These are phyloP conservation scores for Colletotrichum spaethianum DNA, from an alignment of 2,329 filamentous ascomycete genomes.

Conservation along the genomic window DNA sequence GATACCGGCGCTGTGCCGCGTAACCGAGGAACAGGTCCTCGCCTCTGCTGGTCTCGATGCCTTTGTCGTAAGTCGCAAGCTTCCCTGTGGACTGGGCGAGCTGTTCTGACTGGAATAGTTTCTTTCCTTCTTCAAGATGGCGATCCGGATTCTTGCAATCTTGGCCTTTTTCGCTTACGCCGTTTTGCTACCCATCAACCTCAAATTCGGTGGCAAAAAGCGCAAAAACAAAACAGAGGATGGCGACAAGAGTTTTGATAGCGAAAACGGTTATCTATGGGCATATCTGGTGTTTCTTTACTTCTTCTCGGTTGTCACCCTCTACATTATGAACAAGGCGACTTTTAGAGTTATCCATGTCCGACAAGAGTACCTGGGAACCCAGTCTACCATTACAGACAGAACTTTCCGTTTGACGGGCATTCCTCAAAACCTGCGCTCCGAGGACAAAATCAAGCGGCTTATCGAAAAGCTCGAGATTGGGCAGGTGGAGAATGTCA, in stretches of 20 bases:
- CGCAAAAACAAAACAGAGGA: conserved; percentile 42
- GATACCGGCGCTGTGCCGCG: conserved; percentile 87
- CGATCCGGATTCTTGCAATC: conserved; percentile 83
- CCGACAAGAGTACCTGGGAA: conserved; percentile 91
- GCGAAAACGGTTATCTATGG: conserved; percentile 78
- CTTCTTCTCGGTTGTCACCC: conserved; percentile 85
- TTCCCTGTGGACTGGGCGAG: fast-evolving
- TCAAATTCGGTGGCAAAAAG: conserved; percentile 66
- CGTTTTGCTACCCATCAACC: conserved; percentile 90
- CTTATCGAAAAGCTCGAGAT: conserved; percentile 91
- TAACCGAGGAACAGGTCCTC: conserved; percentile 91
- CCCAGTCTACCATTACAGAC: conserved; percentile 95
- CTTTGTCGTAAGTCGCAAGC: conserved; percentile 77
- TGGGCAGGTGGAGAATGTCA: conserved; percentile 90
- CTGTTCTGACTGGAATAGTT: conserved; percentile 64
- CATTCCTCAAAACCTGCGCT: conserved; percentile 83
- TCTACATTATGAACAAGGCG: conserved; percentile 87
- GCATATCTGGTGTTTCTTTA: conserved; percentile 96
- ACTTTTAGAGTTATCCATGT: conserved; percentile 89
- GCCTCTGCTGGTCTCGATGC: conserved; percentile 94
- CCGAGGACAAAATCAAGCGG: conserved; percentile 86
- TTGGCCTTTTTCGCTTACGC: conserved; percentile 86
- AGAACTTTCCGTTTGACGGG: conserved; percentile 93
- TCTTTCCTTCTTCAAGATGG: conserved; percentile 95
- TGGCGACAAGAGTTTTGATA: conserved; percentile 50